These are phyloP conservation scores for Blastobotrys elegans DNA, from an alignment of 1,139 yeast genomes.

Conservation along the genomic window DNA sequence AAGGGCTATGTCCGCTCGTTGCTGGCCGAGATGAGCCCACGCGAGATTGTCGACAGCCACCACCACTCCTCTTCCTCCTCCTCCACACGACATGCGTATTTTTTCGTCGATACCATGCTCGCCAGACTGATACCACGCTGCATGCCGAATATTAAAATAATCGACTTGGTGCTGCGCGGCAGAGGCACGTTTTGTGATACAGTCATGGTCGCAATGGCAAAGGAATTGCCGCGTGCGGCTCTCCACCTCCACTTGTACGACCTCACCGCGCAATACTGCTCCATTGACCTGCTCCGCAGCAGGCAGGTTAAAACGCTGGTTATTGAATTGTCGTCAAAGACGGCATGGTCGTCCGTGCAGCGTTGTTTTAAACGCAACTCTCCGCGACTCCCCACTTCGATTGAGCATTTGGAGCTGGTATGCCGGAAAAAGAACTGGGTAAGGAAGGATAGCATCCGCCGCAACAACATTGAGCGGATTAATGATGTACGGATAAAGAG, in stretches of 20 bases:
- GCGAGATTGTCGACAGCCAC: neutral
- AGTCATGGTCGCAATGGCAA: neutral
- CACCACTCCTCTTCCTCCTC: no score
- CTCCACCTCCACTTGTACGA: slow-evolving; percentile 9
- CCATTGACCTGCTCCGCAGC: neutral
- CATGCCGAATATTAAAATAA: neutral
- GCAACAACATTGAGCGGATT: slow-evolving; percentile 3
- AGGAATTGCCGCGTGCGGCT: slow-evolving; percentile 4
- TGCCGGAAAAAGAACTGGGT: slow-evolving; percentile 1
- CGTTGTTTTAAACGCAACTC: slow-evolving; percentile 8
- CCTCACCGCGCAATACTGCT: slow-evolving; percentile 8
- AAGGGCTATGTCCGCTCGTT: slow-evolving; percentile 4
- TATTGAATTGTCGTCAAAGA: slow-evolving; percentile 4
- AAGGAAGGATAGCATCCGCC: slow-evolving; percentile 1
- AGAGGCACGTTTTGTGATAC: slow-evolving; percentile 8
- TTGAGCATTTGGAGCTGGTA: slow-evolving; percentile 9
- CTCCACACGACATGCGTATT: slow-evolving; percentile 1
- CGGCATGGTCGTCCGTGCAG: slow-evolving; percentile 11
- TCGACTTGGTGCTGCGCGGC: slow-evolving; percentile 11
- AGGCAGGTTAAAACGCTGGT: slow-evolving; percentile 3
- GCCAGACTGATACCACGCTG: slow-evolving; percentile 3
- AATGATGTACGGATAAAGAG: slow-evolving; percentile 7
- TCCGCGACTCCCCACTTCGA: slow-evolving; percentile 6
- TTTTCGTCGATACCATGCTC: slow-evolving; percentile 8
- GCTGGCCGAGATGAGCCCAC: slow-evolving; percentile 2